A percentile compares a stretch with the other conserved stretches of the same genome.
Evolutionary conservation across 75 land plant species (phyloP).

Genomic region (Sequoia sempervirens): DNA sequence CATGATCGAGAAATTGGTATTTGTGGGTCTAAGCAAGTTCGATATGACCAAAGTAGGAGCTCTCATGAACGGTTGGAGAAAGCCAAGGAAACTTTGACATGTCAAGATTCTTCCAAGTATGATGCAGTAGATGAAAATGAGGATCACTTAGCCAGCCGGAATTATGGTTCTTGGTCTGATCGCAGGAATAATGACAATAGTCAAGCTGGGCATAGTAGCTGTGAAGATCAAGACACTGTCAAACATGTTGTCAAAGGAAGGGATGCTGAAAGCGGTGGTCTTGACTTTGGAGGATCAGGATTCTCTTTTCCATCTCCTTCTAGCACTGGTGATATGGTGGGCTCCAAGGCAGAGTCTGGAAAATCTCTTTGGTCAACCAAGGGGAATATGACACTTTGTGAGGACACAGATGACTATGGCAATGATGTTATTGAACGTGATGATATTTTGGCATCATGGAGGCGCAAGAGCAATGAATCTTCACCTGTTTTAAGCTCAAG

Average conservation of each 20-base stretch:
- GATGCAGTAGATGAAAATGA: slow-evolving; percentile 33
- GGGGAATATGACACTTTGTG: slow-evolving; percentile 26
- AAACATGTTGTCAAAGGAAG: slow-evolving; percentile 12
- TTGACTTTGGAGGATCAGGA: slow-evolving; percentile 67
- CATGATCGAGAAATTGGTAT: slow-evolving; percentile 49
- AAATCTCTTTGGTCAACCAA: slow-evolving; percentile 74
- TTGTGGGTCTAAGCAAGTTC: slow-evolving; percentile 25
- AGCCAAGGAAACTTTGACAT: slow-evolving; percentile 19
- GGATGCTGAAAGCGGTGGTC: slow-evolving; percentile 19
- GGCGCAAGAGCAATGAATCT: slow-evolving; percentile 76
- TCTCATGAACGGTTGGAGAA: slow-evolving; percentile 16
- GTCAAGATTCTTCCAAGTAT: slow-evolving; percentile 26
- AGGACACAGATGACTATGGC: slow-evolving; percentile 42
- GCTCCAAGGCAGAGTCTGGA: slow-evolving; percentile 55
- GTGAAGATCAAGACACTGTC: background rate
- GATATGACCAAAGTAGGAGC: slow-evolving; percentile 19
- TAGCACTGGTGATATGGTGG: slow-evolving; percentile 37
- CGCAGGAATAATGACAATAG: slow-evolving; percentile 9
- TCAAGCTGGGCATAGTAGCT: slow-evolving; percentile 2
- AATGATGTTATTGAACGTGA: slow-evolving; percentile 41
- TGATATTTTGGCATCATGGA: slow-evolving; percentile 81
- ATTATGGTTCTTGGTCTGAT: slow-evolving; percentile 33
- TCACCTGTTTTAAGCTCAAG: slow-evolving; percentile 66
- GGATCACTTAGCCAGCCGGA: slow-evolving; percentile 15
- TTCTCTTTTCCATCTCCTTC: slow-evolving; percentile 86